Evolutionary conservation across 805 yeast genomes (phyloP).

Genomic region (Sungouiella thailandica): DNA sequence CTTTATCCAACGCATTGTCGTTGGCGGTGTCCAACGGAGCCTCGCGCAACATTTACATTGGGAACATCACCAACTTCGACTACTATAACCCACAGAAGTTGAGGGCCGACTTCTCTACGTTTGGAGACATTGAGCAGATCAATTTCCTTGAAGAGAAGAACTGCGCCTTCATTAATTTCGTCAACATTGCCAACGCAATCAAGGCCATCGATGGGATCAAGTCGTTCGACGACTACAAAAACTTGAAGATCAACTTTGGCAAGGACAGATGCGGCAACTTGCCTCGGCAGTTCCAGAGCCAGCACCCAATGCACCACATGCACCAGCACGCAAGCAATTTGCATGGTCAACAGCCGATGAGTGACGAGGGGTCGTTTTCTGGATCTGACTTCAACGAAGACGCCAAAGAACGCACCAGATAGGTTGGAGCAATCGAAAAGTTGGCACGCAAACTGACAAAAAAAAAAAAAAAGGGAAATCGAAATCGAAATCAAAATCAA

Average conservation of each 20-base stretch:
- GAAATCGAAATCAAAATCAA: not conserved
- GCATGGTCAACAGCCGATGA: constrained; percentile 1
- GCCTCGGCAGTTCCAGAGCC: constrained; percentile 66
- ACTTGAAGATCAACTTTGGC: constrained; percentile 57
- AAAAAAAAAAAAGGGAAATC: not conserved
- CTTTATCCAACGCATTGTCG: constrained; percentile 79
- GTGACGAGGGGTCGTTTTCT: constrained; percentile 6
- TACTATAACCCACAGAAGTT: constrained; percentile 55
- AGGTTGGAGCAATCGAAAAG: too few relatives aligned
- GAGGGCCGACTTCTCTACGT: constrained; percentile 68
- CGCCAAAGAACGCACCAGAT: too few relatives aligned
- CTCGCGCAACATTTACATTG: constrained; percentile 86
- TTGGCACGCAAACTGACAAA: too few relatives aligned
- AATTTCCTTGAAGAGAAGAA: constrained; percentile 78
- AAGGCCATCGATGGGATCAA: constrained; percentile 89
- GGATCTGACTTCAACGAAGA: constrained; percentile 7
- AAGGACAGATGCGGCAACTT: constrained; percentile 80
- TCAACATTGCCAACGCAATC: constrained; percentile 83
- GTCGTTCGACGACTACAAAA: constrained; percentile 57
- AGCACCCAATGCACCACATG: constrained; percentile 7
- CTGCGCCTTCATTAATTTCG: constrained; percentile 89
- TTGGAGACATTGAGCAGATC: constrained; percentile 94
- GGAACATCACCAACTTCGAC: constrained; percentile 51
- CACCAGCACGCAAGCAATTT: constrained; percentile 3
- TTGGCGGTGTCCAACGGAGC: constrained; percentile 93